These are phyloP conservation scores for Phaeotremella fagi DNA, from an alignment of 768 basidiomycete genomes.

Conservation along the genomic window DNA sequence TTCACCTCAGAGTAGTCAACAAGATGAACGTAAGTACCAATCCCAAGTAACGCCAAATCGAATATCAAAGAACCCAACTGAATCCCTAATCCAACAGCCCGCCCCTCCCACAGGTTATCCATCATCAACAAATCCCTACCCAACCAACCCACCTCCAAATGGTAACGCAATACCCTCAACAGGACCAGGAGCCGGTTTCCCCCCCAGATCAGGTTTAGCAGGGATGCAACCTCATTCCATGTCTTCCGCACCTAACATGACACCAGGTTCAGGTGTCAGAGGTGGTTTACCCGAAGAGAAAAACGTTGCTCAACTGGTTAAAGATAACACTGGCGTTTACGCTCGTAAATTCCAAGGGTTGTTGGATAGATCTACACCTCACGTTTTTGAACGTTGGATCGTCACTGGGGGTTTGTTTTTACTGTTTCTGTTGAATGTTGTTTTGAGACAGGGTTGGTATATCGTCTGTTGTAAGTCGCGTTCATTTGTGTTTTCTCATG, in stretches of 20 bases:
- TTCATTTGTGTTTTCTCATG: not conserved
- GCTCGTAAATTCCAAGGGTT: conserved; percentile 63
- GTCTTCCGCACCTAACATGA: conserved; percentile 25
- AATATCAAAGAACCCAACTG: not conserved
- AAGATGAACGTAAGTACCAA: not conserved
- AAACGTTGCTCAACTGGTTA: conserved; percentile 47
- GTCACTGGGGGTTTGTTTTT: conserved; percentile 64
- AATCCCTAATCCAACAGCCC: not conserved
- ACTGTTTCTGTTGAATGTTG: conserved; percentile 78
- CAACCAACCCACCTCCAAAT: not conserved
- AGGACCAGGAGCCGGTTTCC: conserved; percentile 47
- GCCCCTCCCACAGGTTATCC: conserved; percentile 9
- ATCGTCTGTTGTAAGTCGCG: conserved; percentile 61
- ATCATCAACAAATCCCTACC: conserved; percentile 18
- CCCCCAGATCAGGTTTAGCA: conserved; percentile 39
- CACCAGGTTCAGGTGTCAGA: conserved; percentile 26
- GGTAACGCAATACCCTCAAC: conserved; percentile 13
- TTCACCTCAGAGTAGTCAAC: too few relatives aligned
- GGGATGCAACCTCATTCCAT: conserved; percentile 34
- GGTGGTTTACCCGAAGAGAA: conserved; percentile 45
- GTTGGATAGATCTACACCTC: conserved; percentile 89
- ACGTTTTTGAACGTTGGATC: conserved; percentile 83
- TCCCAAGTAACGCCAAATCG: too few relatives aligned
- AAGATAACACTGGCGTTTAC: conserved; percentile 38
- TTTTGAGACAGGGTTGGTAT: conserved; percentile 92